phyloP scores from a whole-genome alignment of 2,329 filamentous ascomycete species.

The Trichoderma afroharzianum region DNA sequence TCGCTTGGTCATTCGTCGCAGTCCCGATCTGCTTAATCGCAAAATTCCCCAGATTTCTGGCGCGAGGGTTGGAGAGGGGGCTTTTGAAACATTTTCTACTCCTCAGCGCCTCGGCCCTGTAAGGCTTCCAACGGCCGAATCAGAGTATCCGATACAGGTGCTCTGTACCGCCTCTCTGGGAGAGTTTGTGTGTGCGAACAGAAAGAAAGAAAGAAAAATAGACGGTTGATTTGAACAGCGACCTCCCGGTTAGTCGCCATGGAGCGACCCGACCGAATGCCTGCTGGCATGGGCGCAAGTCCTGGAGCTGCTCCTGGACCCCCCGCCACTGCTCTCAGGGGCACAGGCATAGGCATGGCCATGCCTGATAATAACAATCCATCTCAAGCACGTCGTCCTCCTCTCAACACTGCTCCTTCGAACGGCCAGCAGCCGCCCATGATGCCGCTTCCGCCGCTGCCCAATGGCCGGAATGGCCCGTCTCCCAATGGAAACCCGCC shows the following conservation, averaged over 20 bases:
- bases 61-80: conserved; percentile 22
- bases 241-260: conserved; percentile 27
- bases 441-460: conserved; percentile 43
- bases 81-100: conserved; percentile 31
- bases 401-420: conserved; percentile 36
- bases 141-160: neutral
- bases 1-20: conserved; percentile 23
- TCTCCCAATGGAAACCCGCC: conserved; percentile 45
- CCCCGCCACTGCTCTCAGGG: conserved; percentile 29
- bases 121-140: conserved; percentile 5
- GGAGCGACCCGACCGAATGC: conserved; percentile 35
- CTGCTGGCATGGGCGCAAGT: conserved; percentile 21
- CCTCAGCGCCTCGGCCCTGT: conserved; percentile 5
- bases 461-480: conserved; percentile 45
- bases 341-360: conserved; percentile 24
- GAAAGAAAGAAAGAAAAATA: neutral
- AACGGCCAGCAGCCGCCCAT: conserved; percentile 39
- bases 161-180: neutral
- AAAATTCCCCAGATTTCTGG: conserved; percentile 15
- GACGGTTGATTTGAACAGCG: neutral
- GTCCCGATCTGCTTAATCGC: conserved; percentile 31
- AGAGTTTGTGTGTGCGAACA: neutral
- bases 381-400: conserved; percentile 36
- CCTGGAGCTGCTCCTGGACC: conserved; percentile 15
- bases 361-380: conserved; percentile 43